These are phyloP conservation scores for Phanerochaete carnosa DNA, from an alignment of 768 basidiomycete species.

Conservation along the genomic window DNA sequence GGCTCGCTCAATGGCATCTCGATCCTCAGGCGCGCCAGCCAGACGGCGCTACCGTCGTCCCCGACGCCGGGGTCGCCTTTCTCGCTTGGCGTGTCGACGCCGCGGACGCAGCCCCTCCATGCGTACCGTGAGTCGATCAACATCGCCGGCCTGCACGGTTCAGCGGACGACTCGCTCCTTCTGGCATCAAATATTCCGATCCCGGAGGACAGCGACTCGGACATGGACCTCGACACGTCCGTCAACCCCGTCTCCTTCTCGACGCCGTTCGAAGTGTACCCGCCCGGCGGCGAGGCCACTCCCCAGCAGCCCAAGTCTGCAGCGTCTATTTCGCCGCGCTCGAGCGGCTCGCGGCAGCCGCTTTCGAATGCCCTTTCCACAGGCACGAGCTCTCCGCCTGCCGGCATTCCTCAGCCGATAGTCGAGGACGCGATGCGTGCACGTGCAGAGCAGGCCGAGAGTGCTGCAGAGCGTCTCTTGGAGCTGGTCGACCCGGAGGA, in stretches of 20 bases:
- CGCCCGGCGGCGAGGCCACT: slow-evolving; percentile 29
- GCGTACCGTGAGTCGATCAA: slow-evolving; percentile 11
- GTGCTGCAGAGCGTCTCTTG: slow-evolving; percentile 82
- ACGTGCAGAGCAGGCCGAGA: slow-evolving; percentile 90
- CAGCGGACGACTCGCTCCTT: slow-evolving; percentile 59
- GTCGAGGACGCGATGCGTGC: slow-evolving; percentile 85
- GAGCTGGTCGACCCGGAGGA: slow-evolving; percentile 85
- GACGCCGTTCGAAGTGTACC: slow-evolving; percentile 52
- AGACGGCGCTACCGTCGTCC: slow-evolving; percentile 32
- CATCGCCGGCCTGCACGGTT: slow-evolving; percentile 11
- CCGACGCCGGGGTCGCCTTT: slow-evolving; percentile 20
- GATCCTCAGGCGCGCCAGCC: slow-evolving; percentile 27
- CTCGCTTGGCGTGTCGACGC: slow-evolving; percentile 16
- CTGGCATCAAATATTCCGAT: slow-evolving; percentile 72
- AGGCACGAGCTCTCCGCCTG: slow-evolving; percentile 33
- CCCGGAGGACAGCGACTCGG: slow-evolving; percentile 71
- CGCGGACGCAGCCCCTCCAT: slow-evolving; percentile 9
- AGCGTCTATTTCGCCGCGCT: slow-evolving; percentile 53
- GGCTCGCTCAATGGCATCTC: slow-evolving; percentile 24
- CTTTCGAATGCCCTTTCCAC: slow-evolving; percentile 63
- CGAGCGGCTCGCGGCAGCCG: slow-evolving; percentile 37
- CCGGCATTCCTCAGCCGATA: slow-evolving; percentile 45
- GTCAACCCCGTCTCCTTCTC: slow-evolving; percentile 72
- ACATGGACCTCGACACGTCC: slow-evolving; percentile 41
- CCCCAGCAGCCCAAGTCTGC: slow-evolving; percentile 26